phyloP scores from a whole-genome alignment of 345 rosid species.

The Moringa oleifera region DNA sequence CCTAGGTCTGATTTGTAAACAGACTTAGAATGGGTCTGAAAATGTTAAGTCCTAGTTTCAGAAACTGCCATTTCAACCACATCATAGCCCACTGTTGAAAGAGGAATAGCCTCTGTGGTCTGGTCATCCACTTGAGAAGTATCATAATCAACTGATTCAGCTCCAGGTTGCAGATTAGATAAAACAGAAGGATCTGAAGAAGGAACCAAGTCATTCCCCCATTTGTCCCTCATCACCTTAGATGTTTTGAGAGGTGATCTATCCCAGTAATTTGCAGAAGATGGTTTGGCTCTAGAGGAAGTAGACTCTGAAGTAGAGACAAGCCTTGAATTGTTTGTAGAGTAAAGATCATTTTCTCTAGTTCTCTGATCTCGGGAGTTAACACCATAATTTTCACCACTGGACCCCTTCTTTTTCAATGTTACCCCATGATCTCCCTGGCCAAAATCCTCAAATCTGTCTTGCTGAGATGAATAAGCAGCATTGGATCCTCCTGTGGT shows the following conservation, averaged over 20 bases:
- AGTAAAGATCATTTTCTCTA: neutral
- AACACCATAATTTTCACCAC: neutral
- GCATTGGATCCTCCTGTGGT: constrained; percentile 3
- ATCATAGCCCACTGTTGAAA: constrained; percentile 5
- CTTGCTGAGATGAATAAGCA: constrained; percentile 4
- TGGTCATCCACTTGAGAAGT: constrained; percentile 10
- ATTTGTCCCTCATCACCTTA: constrained; percentile 9
- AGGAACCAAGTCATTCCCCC: constrained; percentile 2
- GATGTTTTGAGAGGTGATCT: constrained; percentile 2
- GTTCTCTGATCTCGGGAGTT: neutral
- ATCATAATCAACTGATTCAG: neutral
- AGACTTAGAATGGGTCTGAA: constrained; percentile 10
- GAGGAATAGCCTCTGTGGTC: constrained; percentile 5
- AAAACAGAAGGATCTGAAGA: constrained; percentile 6
- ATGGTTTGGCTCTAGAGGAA: constrained; percentile 8
- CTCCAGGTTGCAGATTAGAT: neutral
- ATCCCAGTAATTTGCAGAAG: constrained; percentile 17
- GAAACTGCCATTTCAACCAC: constrained; percentile 7
- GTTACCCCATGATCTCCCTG: no score
- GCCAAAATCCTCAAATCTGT: neutral
- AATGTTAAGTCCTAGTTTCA: constrained; percentile 1
- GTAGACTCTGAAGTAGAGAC: constrained; percentile 4
- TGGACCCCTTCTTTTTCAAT: neutral
- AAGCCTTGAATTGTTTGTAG: constrained; percentile 4
- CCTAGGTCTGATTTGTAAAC: constrained; percentile 8